phyloP scores from a whole-genome alignment of 1,284 basidiomycete species.

The Amylostereum areolatum region DNA sequence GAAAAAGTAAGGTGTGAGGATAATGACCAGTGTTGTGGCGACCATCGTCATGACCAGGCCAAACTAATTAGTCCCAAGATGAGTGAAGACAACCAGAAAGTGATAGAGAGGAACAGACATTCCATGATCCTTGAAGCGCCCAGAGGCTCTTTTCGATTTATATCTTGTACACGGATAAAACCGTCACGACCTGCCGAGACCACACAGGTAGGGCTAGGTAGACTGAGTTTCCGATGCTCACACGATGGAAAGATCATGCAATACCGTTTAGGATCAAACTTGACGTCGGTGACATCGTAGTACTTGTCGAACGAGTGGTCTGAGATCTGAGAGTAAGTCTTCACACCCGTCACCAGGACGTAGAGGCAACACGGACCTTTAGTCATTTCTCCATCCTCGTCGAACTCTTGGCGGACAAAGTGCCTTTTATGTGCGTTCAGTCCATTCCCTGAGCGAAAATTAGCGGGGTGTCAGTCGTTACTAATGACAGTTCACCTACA shows the following conservation, averaged over 20 bases:
- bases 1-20: background rate
- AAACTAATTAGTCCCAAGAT: background rate
- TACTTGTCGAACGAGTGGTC: constrained; percentile 3
- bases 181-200: constrained; percentile 5
- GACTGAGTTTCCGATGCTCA: background rate
- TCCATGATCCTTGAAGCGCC: constrained; percentile 31
- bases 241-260: too few species aligned
- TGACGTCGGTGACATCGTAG: constrained; percentile 11
- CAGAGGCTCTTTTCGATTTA: background rate
- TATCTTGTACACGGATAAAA: background rate
- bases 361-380: too few species aligned
- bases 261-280: constrained; percentile 12
- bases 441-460: too few species aligned
- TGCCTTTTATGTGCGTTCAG: too few species aligned
- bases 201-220: background rate
- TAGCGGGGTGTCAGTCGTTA: too few species aligned
- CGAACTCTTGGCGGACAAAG: too few species aligned
- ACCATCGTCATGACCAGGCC: background rate
- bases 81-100: background rate
- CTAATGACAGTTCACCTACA: too few species aligned
- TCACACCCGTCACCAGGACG: too few species aligned
- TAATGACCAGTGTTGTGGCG: constrained; percentile 7
- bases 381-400: too few species aligned
- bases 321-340: too few species aligned
- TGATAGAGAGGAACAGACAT: constrained; percentile 16